Conservation (phyloP, 148 eudicot species). For the Euryodendron excelsum region DNA sequence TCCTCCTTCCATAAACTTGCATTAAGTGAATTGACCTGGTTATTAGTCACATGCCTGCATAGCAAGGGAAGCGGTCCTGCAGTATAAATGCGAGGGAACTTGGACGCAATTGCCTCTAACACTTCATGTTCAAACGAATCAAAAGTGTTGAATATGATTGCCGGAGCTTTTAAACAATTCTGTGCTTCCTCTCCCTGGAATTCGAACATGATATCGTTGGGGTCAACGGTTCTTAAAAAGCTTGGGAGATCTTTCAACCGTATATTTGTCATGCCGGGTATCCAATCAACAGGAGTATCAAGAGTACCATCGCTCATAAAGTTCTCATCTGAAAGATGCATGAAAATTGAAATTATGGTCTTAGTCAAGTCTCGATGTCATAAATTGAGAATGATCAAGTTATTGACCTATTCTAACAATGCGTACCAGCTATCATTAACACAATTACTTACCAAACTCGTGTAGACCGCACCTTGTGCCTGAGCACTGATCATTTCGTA, state of each 20-base stretch:
- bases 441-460: too few relatives aligned
- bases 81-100: neutral
- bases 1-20: constrained; percentile 14
- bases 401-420: too few relatives aligned
- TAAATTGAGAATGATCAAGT: neutral
- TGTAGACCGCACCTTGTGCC: too few relatives aligned
- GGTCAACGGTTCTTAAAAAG: neutral
- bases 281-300: neutral
- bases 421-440: too few relatives aligned
- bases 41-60: neutral
- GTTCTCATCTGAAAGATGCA: neutral
- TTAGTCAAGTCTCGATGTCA: neutral
- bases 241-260: neutral
- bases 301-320: neutral
- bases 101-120: neutral
- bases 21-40: neutral
- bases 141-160: neutral
- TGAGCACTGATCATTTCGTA: too few relatives aligned
- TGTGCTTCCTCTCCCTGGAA: neutral
- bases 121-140: neutral
- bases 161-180: neutral
- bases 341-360: neutral
- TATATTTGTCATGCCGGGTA: neutral
- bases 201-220: neutral
- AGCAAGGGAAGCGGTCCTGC: neutral